Evolutionary conservation across 495 filamentous ascomycete species (phyloP).

Genomic region (Aspergillus campestris): DNA sequence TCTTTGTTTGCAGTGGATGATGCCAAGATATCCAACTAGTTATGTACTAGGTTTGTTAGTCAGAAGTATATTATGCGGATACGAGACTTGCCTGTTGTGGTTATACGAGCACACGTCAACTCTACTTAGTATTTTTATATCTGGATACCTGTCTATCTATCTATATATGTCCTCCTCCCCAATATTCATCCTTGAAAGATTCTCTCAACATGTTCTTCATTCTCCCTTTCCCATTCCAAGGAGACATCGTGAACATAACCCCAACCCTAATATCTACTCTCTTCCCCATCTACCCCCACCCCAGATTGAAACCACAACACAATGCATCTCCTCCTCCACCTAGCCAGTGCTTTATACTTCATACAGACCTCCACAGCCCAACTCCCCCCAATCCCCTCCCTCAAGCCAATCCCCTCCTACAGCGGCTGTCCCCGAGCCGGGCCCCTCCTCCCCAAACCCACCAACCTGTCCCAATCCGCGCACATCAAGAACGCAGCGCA

Average conservation of each 20-base stretch:
- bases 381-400: conserved; percentile 1
- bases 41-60: not conserved
- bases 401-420: conserved; percentile 2
- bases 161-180: no score
- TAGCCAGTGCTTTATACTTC: not conserved
- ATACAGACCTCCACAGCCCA: conserved; percentile 1
- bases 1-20: not conserved
- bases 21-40: not conserved
- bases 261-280: no score
- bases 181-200: no score
- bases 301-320: no score
- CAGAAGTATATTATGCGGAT: not conserved
- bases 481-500: conserved; percentile 3
- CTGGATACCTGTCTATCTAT: no score
- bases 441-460: conserved; percentile 9
- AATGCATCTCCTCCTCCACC: not conserved
- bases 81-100: conserved; percentile 4
- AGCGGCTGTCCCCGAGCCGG: conserved; percentile 5
- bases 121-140: not conserved
- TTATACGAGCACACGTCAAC: not conserved
- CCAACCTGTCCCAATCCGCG: conserved; percentile 2
- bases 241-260: no score
- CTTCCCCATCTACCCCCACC: no score
- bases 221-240: no score
- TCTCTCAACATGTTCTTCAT: no score